phyloP scores from a whole-genome alignment of 208 protist genomes.

The Crithidia acanthocephali region DNA sequence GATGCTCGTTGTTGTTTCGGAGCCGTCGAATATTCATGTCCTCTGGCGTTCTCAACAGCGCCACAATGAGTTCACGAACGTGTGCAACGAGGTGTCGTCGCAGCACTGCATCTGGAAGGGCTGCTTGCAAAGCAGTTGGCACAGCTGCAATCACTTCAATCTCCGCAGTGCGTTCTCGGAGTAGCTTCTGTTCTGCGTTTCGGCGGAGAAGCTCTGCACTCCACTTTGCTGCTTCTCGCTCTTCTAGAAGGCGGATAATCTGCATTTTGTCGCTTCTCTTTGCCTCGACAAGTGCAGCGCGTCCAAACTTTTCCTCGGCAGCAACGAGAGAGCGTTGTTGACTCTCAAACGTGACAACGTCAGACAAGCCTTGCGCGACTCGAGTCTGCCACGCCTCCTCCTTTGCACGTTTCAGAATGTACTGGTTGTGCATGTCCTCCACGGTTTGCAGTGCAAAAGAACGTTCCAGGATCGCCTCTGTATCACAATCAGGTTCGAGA shows the following conservation, averaged over 20 bases:
- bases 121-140: slow-evolving; percentile 14
- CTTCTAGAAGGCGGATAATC: slow-evolving; percentile 32
- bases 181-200: slow-evolving; percentile 30
- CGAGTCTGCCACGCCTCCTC: slow-evolving; percentile 71
- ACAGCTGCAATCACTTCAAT: slow-evolving; percentile 14
- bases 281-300: slow-evolving; percentile 35
- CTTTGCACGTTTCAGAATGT: slow-evolving; percentile 50
- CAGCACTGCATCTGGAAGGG: slow-evolving; percentile 29
- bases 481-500: slow-evolving; percentile 15
- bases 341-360: slow-evolving; percentile 55
- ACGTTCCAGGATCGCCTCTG: slow-evolving; percentile 36
- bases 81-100: slow-evolving; percentile 24
- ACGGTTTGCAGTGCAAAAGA: slow-evolving; percentile 35
- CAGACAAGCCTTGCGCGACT: slow-evolving; percentile 49
- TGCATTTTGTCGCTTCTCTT: slow-evolving; percentile 33
- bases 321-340: slow-evolving; percentile 33
- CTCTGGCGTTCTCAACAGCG: slow-evolving; percentile 71
- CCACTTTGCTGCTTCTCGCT: slow-evolving; percentile 44
- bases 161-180: not conserved
- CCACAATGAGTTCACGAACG: slow-evolving; percentile 47
- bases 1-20: slow-evolving; percentile 73
- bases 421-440: slow-evolving; percentile 44
- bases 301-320: slow-evolving; percentile 44
- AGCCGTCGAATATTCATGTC: slow-evolving; percentile 76
- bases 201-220: slow-evolving; percentile 48